phyloP scores from a whole-genome alignment of 495 filamentous ascomycete species.

The Zalerion maritima region DNA sequence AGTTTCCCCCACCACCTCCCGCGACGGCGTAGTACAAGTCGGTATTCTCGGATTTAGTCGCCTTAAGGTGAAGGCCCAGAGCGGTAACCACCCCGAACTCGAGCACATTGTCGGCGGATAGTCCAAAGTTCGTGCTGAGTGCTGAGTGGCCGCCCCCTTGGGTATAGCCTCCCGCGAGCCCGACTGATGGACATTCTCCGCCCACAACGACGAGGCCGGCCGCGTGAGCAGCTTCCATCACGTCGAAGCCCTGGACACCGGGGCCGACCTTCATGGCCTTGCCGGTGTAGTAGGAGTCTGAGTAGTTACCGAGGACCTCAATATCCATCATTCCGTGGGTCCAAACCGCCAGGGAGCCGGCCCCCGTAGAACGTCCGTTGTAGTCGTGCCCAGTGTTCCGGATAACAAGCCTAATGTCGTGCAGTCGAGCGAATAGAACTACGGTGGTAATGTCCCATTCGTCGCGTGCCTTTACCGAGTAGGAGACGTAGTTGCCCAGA shows the following conservation, averaged over 20 bases:
- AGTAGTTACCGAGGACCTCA: slow-evolving; percentile 21
- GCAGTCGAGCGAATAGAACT: slow-evolving; percentile 35
- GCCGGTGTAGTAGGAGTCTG: slow-evolving; percentile 20
- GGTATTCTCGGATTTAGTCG: slow-evolving; percentile 26
- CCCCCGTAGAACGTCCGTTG: slow-evolving; percentile 31
- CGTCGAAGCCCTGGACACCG: slow-evolving; percentile 41
- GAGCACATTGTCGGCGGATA: slow-evolving; percentile 44
- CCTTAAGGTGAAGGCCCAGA: slow-evolving; percentile 24
- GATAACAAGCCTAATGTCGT: slow-evolving; percentile 26
- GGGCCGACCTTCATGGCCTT: slow-evolving; percentile 42
- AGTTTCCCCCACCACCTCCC: slow-evolving; percentile 42
- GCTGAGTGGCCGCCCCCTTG: slow-evolving; percentile 49
- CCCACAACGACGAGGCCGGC: slow-evolving; percentile 36
- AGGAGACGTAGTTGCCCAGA: slow-evolving; percentile 42
- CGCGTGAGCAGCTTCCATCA: slow-evolving; percentile 27
- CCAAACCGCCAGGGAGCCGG: slow-evolving; percentile 42
- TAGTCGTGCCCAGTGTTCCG: slow-evolving; percentile 33
- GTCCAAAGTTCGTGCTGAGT: slow-evolving; percentile 35
- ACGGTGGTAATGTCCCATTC: slow-evolving; percentile 30
- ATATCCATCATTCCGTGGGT: slow-evolving; percentile 43
- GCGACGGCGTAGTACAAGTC: slow-evolving; percentile 47
- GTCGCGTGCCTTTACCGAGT: slow-evolving; percentile 34
- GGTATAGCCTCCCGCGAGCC: slow-evolving; percentile 32
- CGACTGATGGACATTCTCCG: slow-evolving; percentile 36
- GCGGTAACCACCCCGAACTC: slow-evolving; percentile 43